Conservation (phyloP, 116 monocot species). For the Dioscorea cayenensis region DNA sequence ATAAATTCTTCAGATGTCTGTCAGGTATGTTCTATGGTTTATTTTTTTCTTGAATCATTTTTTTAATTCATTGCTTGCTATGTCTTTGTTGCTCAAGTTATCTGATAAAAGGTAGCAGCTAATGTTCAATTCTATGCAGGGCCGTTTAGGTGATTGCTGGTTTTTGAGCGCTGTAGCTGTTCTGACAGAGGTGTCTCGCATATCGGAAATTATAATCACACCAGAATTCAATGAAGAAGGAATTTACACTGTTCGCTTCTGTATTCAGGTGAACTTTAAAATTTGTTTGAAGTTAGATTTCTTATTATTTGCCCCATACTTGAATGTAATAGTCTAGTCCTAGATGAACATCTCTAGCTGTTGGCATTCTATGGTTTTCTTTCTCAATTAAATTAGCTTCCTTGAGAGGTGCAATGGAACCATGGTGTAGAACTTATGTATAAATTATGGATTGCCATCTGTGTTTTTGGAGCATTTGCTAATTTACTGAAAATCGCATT, state of each 20-base stretch:
- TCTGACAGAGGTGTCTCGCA: constrained; percentile 83
- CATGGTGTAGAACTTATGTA: no score
- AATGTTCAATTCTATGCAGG: constrained; percentile 44
- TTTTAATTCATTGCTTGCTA: not conserved
- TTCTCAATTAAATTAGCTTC: no score
- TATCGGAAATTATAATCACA: constrained; percentile 98
- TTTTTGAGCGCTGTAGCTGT: constrained; percentile 99
- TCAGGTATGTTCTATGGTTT: constrained; percentile 37
- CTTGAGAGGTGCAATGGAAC: no score
- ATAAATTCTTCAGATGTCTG: constrained; percentile 99
- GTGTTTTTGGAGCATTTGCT: no score
- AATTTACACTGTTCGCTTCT: constrained; percentile 96
- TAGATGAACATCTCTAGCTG: no score
- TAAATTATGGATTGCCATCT: no score
- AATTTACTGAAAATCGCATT: no score
- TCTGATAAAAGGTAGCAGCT: no score
- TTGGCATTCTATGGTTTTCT: no score
- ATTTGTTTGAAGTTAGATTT: not conserved
- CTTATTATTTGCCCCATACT: no score
- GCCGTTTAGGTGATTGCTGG: constrained; percentile 96
- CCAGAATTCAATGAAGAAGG: constrained; percentile 94
- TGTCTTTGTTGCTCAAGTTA: not conserved
- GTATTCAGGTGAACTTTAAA: constrained; percentile 70
- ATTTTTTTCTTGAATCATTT: constrained; percentile 16
- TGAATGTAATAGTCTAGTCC: no score